Base-by-base conservation (phyloP, 306 rosid species). In the Gleditsia sinensis region DNA sequence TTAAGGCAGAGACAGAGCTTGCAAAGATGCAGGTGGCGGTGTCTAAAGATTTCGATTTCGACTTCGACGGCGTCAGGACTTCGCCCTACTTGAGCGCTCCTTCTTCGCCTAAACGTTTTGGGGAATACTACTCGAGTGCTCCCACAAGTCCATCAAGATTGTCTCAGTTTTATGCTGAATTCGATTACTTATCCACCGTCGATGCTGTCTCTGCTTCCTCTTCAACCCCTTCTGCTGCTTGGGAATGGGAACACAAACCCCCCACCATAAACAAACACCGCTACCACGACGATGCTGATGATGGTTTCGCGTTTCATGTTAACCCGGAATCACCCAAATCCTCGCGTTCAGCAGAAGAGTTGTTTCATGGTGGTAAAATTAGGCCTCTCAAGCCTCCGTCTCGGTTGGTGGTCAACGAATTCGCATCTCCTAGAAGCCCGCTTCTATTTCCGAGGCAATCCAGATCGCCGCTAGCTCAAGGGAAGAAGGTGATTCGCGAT, bases 261-360 rank as follows among this genome's bases (percentile, higher is more conserved):
- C 14, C 42, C 71, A 42, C 46, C 61, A 1, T 69, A 80, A 59
- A 39, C 72, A 32, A 34, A 60, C 9, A 46, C 13, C 50, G 0
- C 13, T 67, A n/a, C 28, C 67, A 45, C 1, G 57, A 16, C 0
- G 36, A 67, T 3, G 81, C 1, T 1, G 89, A 60, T 1, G 76
- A 51, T 1, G 88, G 82, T 49, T 94, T 94, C n/a, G 98, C 95
- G 0, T 94, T 94, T 61, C 88, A 45, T 63, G 83, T 94, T 7
- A 64, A 78, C 24, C 59, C 43, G 25, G 90, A 91, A 37, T 68
- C 75, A 2, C 84, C 83, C 9, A 78, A 82, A 23, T 24, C 66
- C 0, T 92, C 96, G 19, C 89, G 84, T 39, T 87, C 98, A 0
- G 99, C 99, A 2, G 99, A 90, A 8, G 96, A 92, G 72, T 92